Conservation (phyloP, 2,329 filamentous ascomycete species). For the Botrytis galanthina region DNA sequence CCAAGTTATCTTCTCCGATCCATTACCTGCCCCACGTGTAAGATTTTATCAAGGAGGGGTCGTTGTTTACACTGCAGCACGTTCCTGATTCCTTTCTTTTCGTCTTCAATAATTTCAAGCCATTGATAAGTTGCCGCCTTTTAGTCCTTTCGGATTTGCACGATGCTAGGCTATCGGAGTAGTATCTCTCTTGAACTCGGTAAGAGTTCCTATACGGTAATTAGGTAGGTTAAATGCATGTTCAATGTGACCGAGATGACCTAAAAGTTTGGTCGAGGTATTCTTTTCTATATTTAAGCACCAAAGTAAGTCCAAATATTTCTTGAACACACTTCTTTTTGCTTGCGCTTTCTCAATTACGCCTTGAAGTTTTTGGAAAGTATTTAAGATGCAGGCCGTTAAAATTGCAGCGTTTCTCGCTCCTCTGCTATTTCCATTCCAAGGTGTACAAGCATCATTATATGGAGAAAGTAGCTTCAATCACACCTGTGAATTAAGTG, state of each 20-base stretch:
- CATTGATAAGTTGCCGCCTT: background rate
- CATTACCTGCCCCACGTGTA: constrained; percentile 15
- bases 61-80: background rate
- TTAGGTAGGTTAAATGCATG: background rate
- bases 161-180: background rate
- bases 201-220: background rate
- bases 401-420: background rate
- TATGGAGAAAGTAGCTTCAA: constrained; percentile 35
- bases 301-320: background rate
- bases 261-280: background rate
- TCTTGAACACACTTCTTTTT: background rate
- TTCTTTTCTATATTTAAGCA: background rate
- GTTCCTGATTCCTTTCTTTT: background rate
- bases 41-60: constrained; percentile 3
- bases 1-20: background rate
- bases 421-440: background rate
- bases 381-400: background rate
- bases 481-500: constrained; percentile 34
- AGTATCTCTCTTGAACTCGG: background rate
- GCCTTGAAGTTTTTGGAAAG: background rate
- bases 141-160: background rate
- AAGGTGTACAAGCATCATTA: constrained; percentile 23
- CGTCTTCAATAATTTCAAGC: background rate
- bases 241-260: background rate
- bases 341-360: background rate